Base-by-base conservation (phyloP, 2,329 filamentous ascomycete species). In the Cladosporium austrohemisphaericum region DNA sequence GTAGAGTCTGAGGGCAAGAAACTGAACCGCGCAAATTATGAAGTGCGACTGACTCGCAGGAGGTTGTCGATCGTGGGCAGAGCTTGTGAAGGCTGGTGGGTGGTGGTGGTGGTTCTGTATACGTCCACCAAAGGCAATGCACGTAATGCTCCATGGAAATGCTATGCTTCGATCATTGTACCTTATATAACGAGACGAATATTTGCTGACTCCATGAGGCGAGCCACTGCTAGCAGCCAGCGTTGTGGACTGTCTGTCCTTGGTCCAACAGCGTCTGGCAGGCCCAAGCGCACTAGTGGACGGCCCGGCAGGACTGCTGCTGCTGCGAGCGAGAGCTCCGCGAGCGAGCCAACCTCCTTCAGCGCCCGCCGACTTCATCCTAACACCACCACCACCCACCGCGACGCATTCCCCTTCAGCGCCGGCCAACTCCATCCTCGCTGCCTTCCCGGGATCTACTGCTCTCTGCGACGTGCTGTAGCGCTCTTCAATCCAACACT, bases 301-400 rank as follows among this genome's bases (percentile, higher is more conserved):
- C n/a, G 14, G 28, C 28, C 28, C 28, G 28, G 28, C 28, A 10
- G 11, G 28, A 31, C 28, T 31, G 11, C 11, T 10, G 28, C 4
- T n/a, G 28, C 28, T 5, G 28, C 28, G 28, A 31, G 28, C 28
- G 11, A 13, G 28, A 31, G 28, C 11, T n/a, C 11, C 14, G 28
- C 28, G 14, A 13, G 28, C 28, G 28, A 4, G 28, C 28, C 2
- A 9, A n/a, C 3, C 11, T 31, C 11, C 28, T 31, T 10, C 28
- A n/a, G n/a, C n/a, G n/a, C 25, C 6, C 25, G 25, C 11, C 25
- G 25, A 6, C 36, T 38, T 25, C 36, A 14, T 22, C 33, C 43
- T 25, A 47, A 37, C 44, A 47, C 23, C 44, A 47, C 43, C 43
- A 46, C 40, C 40, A 28, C 40, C 25, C 41, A 45, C 44, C 44